Percentiles rank a stretch among this genome's conserved stretches.
Evolutionary conservation across 768 basidiomycete species (phyloP).

Genomic region (Mycena galopus): DNA sequence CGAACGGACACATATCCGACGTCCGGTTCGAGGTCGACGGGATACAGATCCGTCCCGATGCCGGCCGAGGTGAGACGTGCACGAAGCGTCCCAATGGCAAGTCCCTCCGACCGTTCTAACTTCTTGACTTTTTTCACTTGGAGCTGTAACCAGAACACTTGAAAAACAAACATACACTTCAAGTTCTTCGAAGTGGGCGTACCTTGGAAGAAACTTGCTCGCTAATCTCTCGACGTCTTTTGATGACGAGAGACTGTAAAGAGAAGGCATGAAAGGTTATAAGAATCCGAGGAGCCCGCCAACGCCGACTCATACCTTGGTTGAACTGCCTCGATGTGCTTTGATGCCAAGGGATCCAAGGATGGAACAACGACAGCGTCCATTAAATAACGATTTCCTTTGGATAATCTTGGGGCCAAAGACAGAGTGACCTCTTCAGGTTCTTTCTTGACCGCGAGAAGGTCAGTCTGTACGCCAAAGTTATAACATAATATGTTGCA

Average conservation of each 20-base stretch:
- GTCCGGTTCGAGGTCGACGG: not conserved
- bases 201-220: not conserved
- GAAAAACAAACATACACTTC: not conserved
- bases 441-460: not conserved
- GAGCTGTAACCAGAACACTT: not conserved
- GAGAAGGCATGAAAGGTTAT: not conserved
- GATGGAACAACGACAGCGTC: constrained; percentile 1
- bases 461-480: not conserved
- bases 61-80: constrained; percentile 10
- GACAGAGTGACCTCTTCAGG: not conserved
- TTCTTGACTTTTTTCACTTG: constrained; percentile 22
- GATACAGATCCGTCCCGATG: not conserved
- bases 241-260: not conserved
- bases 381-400: not conserved
- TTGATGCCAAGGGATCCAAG: not conserved
- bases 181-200: not conserved
- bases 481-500: not conserved
- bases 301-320: not conserved
- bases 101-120: constrained; percentile 9
- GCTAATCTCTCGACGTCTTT: not conserved
- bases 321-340: not conserved
- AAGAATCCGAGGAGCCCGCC: too few relatives aligned
- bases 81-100: constrained; percentile 8
- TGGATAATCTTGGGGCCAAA: not conserved
- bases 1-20: constrained; percentile 14